phyloP scores from a whole-genome alignment of 768 basidiomycete genomes.

The Neoboletus magnificus region DNA sequence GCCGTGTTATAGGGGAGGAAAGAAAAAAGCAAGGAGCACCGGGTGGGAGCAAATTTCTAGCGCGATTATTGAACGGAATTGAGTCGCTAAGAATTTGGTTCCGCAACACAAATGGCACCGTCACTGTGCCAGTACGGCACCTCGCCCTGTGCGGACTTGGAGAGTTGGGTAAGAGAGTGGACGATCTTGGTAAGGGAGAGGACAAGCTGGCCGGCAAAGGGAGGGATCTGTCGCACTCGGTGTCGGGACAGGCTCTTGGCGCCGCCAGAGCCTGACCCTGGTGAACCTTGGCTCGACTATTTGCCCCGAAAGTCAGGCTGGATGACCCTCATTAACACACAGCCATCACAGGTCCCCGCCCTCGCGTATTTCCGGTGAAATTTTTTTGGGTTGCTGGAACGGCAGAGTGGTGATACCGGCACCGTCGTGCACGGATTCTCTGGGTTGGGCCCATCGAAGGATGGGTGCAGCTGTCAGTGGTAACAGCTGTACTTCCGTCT shows the following conservation, averaged over 20 bases:
- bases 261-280: slow-evolving; percentile 30
- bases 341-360: slow-evolving; percentile 38
- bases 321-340: slow-evolving; percentile 35
- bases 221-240: slow-evolving; percentile 16
- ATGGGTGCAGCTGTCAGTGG: slow-evolving; percentile 1
- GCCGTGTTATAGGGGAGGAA: slow-evolving; percentile 28
- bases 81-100: slow-evolving; percentile 36
- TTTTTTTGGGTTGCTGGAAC: slow-evolving; percentile 25
- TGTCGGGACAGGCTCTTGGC: slow-evolving; percentile 28
- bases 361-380: slow-evolving; percentile 38
- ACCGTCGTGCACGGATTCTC: slow-evolving; percentile 7
- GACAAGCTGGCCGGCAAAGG: slow-evolving; percentile 10
- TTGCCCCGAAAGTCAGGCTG: slow-evolving; percentile 33
- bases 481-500: slow-evolving; percentile 8
- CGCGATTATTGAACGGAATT: slow-evolving; percentile 36
- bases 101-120: slow-evolving; percentile 34
- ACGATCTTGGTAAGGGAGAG: slow-evolving; percentile 20
- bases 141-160: slow-evolving; percentile 21
- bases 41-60: slow-evolving; percentile 32
- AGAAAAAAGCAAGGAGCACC: slow-evolving; percentile 30
- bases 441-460: not conserved
- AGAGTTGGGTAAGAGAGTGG: slow-evolving; percentile 27
- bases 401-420: slow-evolving; percentile 17
- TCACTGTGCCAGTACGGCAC: slow-evolving; percentile 28
- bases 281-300: slow-evolving; percentile 28